Percentiles rank a stretch among this genome's conserved stretches.
These are phyloP conservation scores for Suhomyces sp. DNA, from an alignment of 805 yeast genomes.

Conservation along the genomic window DNA sequence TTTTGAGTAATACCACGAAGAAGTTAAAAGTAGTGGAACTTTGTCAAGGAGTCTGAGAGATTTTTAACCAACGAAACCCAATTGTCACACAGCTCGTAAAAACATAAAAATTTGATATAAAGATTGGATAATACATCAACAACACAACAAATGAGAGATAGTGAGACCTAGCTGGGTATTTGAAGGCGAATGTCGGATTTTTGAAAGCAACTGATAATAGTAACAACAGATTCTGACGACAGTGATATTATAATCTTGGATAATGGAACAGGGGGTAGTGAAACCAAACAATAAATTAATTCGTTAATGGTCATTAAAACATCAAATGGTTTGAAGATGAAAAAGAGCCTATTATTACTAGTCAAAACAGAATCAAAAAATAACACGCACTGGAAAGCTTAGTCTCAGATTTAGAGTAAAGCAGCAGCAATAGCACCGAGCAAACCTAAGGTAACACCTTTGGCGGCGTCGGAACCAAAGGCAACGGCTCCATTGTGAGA, in stretches of 20 bases:
- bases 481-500: conserved; percentile 28
- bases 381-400: not conserved
- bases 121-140: not conserved
- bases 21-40: conserved; percentile 1
- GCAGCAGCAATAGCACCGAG: conserved; percentile 35
- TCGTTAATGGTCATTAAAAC: not conserved
- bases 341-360: not conserved
- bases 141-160: not conserved
- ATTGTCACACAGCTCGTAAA: not conserved
- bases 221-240: not conserved
- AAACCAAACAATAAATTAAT: conserved; percentile 2
- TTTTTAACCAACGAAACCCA: conserved; percentile 1
- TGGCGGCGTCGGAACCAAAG: conserved; percentile 25
- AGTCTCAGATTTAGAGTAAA: conserved; percentile 15
- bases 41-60: not conserved
- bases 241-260: not conserved
- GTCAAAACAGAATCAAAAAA: not conserved
- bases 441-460: conserved; percentile 17
- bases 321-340: not conserved
- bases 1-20: conserved; percentile 5
- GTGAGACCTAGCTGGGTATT: not conserved
- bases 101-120: not conserved
- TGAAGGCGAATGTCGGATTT: not conserved
- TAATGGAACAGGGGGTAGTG: not conserved
- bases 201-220: not conserved